Evolutionary conservation across 768 basidiomycete genomes (phyloP).

Genomic region (Russula sp.): DNA sequence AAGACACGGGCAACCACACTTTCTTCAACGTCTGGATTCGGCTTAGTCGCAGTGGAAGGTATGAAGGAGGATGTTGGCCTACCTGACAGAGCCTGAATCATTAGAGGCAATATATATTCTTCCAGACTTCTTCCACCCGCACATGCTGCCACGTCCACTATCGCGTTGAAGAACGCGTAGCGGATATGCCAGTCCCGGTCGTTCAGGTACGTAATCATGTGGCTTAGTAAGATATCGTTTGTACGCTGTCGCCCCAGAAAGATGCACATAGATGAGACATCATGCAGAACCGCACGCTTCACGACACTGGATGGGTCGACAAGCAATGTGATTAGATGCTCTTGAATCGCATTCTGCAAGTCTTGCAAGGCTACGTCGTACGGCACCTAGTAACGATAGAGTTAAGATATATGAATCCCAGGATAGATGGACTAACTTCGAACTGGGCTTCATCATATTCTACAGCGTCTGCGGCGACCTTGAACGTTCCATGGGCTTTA

Average conservation of each 20-base stretch:
- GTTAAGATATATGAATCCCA: not conserved
- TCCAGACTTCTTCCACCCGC: slow-evolving; percentile 89
- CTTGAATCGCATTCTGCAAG: slow-evolving; percentile 79
- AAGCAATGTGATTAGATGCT: slow-evolving; percentile 80
- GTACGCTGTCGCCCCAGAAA: slow-evolving; percentile 92
- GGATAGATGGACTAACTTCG: slow-evolving; percentile 47
- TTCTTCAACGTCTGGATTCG: slow-evolving; percentile 81
- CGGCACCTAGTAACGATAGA: slow-evolving; percentile 59
- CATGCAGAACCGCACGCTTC: slow-evolving; percentile 83
- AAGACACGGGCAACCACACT: slow-evolving; percentile 89
- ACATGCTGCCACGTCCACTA: slow-evolving; percentile 93
- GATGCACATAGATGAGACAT: slow-evolving; percentile 85
- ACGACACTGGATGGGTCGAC: slow-evolving; percentile 88
- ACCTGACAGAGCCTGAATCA: slow-evolving; percentile 96
- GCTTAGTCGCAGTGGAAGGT: slow-evolving; percentile 19
- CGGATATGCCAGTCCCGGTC: slow-evolving; percentile 92
- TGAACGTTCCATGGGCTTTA: slow-evolving; percentile 76
- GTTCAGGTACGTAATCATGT: slow-evolving; percentile 82
- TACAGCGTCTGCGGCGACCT: slow-evolving; percentile 57
- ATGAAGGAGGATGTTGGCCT: slow-evolving; percentile 1
- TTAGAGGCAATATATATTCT: slow-evolving; percentile 94
- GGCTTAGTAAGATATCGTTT: slow-evolving; percentile 89
- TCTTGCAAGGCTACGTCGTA: slow-evolving; percentile 88
- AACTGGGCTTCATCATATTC: slow-evolving; percentile 78
- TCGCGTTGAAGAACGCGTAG: slow-evolving; percentile 91